Percentiles rank a stretch among this genome's conserved stretches.
Conservation (phyloP, 805 yeast species). For the Yamadazyma nakazawae region DNA sequence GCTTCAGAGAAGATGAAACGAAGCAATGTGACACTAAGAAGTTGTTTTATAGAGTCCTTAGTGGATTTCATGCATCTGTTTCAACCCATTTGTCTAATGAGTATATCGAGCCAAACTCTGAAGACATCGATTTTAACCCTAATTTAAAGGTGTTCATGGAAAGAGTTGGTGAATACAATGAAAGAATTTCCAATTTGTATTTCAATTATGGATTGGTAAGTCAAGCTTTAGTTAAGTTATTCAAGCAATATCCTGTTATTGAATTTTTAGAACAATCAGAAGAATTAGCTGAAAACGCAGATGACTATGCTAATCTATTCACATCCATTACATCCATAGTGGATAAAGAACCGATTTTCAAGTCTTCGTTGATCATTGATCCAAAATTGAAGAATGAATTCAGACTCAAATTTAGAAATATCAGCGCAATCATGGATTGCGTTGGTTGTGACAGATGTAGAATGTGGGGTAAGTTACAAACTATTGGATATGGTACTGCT, state of each 20-base stretch:
- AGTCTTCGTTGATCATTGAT: conserved; percentile 43
- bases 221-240: conserved; percentile 68
- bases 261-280: conserved; percentile 30
- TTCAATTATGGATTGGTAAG: conserved; percentile 88
- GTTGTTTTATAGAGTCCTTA: conserved; percentile 78
- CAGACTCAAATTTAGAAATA: conserved; percentile 80
- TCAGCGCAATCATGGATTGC: conserved; percentile 93
- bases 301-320: conserved; percentile 26
- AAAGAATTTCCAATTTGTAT: conserved; percentile 83
- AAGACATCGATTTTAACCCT: conserved; percentile 69
- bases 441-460: conserved; percentile 98
- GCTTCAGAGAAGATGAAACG: conserved; percentile 51
- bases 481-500: conserved; percentile 97
- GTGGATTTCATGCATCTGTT: conserved; percentile 95
- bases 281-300: conserved; percentile 45
- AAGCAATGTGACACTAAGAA: conserved; percentile 61
- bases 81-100: conserved; percentile 91
- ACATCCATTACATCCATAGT: conserved; percentile 20
- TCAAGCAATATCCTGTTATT: conserved; percentile 22
- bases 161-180: conserved; percentile 87
- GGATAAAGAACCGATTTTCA: conserved; percentile 41
- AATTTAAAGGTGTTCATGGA: conserved; percentile 77
- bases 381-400: conserved; percentile 77
- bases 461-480: conserved; percentile 97
- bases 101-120: conserved; percentile 47